These are phyloP conservation scores for Hanseniaspora meyeri DNA, from an alignment of 805 yeast genomes.

Conservation along the genomic window DNA sequence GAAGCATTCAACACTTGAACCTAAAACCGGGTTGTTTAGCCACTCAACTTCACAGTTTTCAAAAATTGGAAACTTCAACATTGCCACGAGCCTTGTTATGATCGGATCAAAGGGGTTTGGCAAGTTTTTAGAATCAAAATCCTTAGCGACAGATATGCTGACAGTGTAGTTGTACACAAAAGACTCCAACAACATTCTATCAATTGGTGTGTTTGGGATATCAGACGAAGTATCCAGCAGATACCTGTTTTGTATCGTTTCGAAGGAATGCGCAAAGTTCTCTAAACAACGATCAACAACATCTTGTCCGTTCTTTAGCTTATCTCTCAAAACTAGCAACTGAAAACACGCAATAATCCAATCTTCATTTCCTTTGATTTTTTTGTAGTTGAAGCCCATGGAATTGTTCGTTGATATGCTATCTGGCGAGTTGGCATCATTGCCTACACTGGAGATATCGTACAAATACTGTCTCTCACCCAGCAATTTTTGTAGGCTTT, in stretches of 20 bases:
- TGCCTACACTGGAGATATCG: not conserved
- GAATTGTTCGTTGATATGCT: conserved; percentile 1
- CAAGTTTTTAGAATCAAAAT: conserved; percentile 14
- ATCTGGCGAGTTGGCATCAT: conserved; percentile 6
- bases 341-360: conserved; percentile 20
- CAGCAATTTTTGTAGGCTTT: conserved; percentile 10
- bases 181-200: conserved; percentile 18
- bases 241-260: conserved; percentile 17
- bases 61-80: conserved; percentile 20
- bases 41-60: conserved; percentile 25
- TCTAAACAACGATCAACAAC: conserved; percentile 19
- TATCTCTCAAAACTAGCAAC: conserved; percentile 17
- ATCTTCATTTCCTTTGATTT: conserved; percentile 18
- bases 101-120: conserved; percentile 18
- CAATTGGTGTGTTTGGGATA: conserved; percentile 16
- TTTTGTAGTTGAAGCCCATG: conserved; percentile 10
- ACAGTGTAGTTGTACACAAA: conserved; percentile 20
- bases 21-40: conserved; percentile 35
- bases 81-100: conserved; percentile 15
- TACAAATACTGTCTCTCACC: conserved; percentile 5
- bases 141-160: conserved; percentile 17
- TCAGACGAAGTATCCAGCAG: conserved; percentile 8
- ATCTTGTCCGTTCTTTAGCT: conserved; percentile 17
- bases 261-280: conserved; percentile 17
- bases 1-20: conserved; percentile 30